These are phyloP conservation scores for Mycosphaerella arachidis DNA, from an alignment of 2,329 filamentous ascomycete species.

Conservation along the genomic window DNA sequence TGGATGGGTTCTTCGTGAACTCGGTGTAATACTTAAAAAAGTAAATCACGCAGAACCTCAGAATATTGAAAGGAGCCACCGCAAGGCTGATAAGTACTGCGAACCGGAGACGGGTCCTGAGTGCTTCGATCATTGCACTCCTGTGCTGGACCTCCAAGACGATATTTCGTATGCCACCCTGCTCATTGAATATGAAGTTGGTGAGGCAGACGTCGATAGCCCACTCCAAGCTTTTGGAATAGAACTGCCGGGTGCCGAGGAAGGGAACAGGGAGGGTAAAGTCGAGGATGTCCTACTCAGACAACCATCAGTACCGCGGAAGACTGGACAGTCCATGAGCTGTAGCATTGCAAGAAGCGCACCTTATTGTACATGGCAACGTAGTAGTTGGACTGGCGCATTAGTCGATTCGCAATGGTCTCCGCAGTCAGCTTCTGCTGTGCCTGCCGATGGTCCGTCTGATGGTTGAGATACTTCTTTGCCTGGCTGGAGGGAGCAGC, in stretches of 20 bases:
- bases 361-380: slow-evolving; percentile 93
- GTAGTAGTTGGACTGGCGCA: slow-evolving; percentile 95
- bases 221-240: slow-evolving; percentile 88
- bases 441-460: slow-evolving; percentile 41
- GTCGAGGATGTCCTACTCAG: slow-evolving; percentile 65
- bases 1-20: slow-evolving; percentile 88
- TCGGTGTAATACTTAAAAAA: slow-evolving; percentile 97
- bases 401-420: slow-evolving; percentile 92
- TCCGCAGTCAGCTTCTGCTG: slow-evolving; percentile 90
- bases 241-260: slow-evolving; percentile 70
- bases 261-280: slow-evolving; percentile 83
- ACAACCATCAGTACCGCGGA: too few species aligned
- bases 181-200: slow-evolving; percentile 88
- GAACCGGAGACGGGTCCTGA: slow-evolving; percentile 74
- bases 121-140: slow-evolving; percentile 68
- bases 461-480: slow-evolving; percentile 51
- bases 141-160: slow-evolving; percentile 83
- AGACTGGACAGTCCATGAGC: too few species aligned
- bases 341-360: too few species aligned
- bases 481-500: slow-evolving; percentile 55
- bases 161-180: slow-evolving; percentile 78
- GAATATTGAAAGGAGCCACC: slow-evolving; percentile 79
- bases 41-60: slow-evolving; percentile 81
- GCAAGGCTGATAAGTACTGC: slow-evolving; percentile 82
- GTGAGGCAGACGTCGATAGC: slow-evolving; percentile 85